Evolutionary conservation across 2,329 filamentous ascomycete species (phyloP).

Genomic region (Biscogniauxia marginata): DNA sequence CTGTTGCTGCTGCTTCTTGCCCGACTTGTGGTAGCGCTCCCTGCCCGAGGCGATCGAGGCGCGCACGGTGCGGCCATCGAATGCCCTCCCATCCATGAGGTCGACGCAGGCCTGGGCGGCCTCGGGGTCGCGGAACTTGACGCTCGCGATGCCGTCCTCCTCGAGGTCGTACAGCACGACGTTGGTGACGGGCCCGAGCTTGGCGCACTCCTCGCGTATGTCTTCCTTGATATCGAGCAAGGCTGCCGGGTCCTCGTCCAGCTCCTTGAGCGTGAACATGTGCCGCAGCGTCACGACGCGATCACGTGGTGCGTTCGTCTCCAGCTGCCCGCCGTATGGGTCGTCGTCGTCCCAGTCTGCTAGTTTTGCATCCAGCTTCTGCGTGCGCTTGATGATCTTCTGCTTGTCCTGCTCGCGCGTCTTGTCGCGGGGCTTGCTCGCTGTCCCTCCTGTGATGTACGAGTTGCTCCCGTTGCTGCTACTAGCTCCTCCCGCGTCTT

Average conservation of each 20-base stretch:
- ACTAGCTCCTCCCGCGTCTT: conserved; percentile 10
- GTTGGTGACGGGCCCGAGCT: conserved; percentile 85
- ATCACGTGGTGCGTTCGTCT: conserved; percentile 59
- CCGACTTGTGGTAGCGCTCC: conserved; percentile 72
- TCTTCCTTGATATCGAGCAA: conserved; percentile 93
- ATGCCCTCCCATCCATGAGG: conserved; percentile 77
- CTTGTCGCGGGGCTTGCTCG: conserved; percentile 44
- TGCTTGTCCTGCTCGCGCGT: conserved; percentile 68
- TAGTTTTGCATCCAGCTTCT: conserved; percentile 87
- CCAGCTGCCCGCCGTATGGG: conserved; percentile 50
- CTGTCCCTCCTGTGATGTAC: conserved; percentile 4
- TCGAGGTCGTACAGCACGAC: conserved; percentile 89
- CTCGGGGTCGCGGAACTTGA: conserved; percentile 73
- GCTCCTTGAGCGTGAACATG: conserved; percentile 86
- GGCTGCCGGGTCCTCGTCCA: conserved; percentile 80
- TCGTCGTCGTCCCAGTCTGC: conserved; percentile 96
- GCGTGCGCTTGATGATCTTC: conserved; percentile 87
- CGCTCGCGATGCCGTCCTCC: conserved; percentile 76
- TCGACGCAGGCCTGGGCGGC: conserved; percentile 71
- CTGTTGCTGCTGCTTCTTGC: conserved; percentile 52
- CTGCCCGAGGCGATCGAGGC: conserved; percentile 69
- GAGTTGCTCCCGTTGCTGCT: conserved; percentile 6
- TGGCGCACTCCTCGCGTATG: conserved; percentile 83
- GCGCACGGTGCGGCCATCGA: conserved; percentile 69
- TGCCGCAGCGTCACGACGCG: conserved; percentile 85